These are phyloP conservation scores for Lodderomyces orthopsilosis DNA, from an alignment of 1,139 yeast species.

Conservation along the genomic window DNA sequence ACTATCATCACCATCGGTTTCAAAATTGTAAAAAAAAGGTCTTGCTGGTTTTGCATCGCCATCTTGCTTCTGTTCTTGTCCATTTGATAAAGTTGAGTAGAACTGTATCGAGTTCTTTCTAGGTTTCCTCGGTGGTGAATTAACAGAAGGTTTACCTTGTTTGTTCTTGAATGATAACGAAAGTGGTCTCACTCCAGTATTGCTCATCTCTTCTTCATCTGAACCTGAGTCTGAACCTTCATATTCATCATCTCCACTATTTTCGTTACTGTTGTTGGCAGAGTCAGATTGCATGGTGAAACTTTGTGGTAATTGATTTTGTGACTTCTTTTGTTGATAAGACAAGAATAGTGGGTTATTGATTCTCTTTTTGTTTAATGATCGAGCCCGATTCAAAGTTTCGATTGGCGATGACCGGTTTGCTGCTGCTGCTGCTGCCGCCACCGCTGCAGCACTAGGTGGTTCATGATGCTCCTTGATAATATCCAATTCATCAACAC, in stretches of 20 bases:
- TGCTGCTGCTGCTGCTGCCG: slow-evolving; percentile 7
- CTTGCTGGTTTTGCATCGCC: slow-evolving; percentile 13
- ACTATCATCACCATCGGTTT: slow-evolving; percentile 21
- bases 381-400: slow-evolving; percentile 28
- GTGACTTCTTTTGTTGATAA: slow-evolving; percentile 19
- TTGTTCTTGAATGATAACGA: slow-evolving; percentile 22
- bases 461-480: slow-evolving; percentile 21
- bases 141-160: slow-evolving; percentile 6
- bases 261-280: slow-evolving; percentile 4
- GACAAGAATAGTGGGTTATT: slow-evolving; percentile 15
- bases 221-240: slow-evolving; percentile 2
- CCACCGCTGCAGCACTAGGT: slow-evolving; percentile 1
- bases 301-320: slow-evolving; percentile 19
- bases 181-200: slow-evolving; percentile 17
- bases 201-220: not conserved
- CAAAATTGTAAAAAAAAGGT: slow-evolving; percentile 36
- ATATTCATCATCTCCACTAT: slow-evolving; percentile 8
- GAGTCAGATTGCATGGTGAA: slow-evolving; percentile 20
- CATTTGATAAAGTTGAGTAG: slow-evolving; percentile 25
- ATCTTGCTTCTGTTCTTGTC: not conserved
- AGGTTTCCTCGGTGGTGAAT: slow-evolving; percentile 14
- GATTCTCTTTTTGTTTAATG: slow-evolving; percentile 26
- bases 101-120: slow-evolving; percentile 32
- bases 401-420: slow-evolving; percentile 17
- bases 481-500: slow-evolving; percentile 24